A percentile compares a stretch with the other conserved stretches of the same genome.
These are phyloP conservation scores for Vanderwaltozyma verrucispora DNA, from an alignment of 805 yeast species.

Conservation along the genomic window DNA sequence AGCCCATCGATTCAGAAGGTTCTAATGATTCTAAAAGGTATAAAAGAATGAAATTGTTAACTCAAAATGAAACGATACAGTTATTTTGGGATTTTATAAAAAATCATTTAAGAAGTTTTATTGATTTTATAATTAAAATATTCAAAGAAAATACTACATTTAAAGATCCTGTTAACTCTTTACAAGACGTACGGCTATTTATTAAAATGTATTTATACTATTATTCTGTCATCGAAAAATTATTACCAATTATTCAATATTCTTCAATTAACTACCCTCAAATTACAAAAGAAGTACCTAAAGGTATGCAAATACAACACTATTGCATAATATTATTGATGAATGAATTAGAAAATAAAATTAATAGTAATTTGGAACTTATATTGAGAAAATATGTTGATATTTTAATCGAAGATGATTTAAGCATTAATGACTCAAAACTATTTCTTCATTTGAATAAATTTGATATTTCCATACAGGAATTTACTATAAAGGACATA, in stretches of 20 bases:
- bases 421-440: too few relatives aligned
- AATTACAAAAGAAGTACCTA: not conserved
- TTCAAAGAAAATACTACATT: too few relatives aligned
- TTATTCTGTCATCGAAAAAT: not conserved
- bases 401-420: too few relatives aligned
- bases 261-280: not conserved
- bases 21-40: constrained; percentile 4
- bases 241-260: not conserved
- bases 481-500: too few relatives aligned
- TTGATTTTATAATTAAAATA: too few relatives aligned
- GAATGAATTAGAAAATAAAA: not conserved
- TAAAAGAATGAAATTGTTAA: constrained; percentile 2
- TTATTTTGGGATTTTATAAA: not conserved
- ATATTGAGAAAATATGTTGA: not conserved
- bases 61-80: not conserved
- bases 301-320: constrained; percentile 2
- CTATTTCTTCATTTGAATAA: too few relatives aligned
- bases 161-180: not conserved
- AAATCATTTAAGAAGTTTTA: not conserved
- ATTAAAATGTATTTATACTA: too few relatives aligned
- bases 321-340: not conserved
- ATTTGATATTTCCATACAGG: too few relatives aligned
- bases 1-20: not conserved
- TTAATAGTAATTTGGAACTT: not conserved
- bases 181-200: not conserved